phyloP scores from a whole-genome alignment of 352 stramenopile genomes.

The Vaucheria bursata region DNA sequence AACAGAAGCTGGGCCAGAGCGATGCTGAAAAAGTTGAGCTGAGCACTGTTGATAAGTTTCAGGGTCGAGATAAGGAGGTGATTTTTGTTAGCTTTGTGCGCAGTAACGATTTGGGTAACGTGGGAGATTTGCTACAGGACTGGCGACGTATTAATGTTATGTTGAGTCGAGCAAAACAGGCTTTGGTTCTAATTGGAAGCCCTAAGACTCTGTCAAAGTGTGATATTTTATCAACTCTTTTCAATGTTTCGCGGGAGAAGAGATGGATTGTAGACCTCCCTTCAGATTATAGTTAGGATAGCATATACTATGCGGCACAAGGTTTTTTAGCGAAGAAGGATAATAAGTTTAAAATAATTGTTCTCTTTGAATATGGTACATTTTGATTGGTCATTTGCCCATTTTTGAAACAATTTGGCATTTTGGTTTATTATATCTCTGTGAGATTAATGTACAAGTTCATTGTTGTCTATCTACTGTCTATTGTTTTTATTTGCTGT shows the following conservation, averaged over 20 bases:
- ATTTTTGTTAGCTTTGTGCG: conserved; percentile 42
- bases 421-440: too few relatives aligned
- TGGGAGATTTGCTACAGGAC: conserved; percentile 63
- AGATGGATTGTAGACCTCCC: conserved; percentile 40
- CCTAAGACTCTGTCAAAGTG: conserved; percentile 33
- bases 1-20: conserved; percentile 65
- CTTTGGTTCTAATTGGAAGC: conserved; percentile 65
- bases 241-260: conserved; percentile 13
- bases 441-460: too few relatives aligned
- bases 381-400: too few relatives aligned
- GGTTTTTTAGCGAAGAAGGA: too few relatives aligned
- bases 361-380: too few relatives aligned
- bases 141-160: conserved; percentile 67
- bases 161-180: conserved; percentile 65
- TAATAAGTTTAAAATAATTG: too few relatives aligned
- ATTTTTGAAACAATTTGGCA: too few relatives aligned
- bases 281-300: too few relatives aligned
- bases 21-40: conserved; percentile 64
- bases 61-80: conserved; percentile 53
- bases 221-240: conserved; percentile 28
- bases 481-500: too few relatives aligned
- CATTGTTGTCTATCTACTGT: too few relatives aligned
- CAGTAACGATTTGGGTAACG: conserved; percentile 58
- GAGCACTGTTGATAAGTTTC: conserved; percentile 80
- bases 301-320: too few relatives aligned